Conservation (phyloP, 2,329 filamentous ascomycete genomes). For the Diaporthe humulicola region DNA sequence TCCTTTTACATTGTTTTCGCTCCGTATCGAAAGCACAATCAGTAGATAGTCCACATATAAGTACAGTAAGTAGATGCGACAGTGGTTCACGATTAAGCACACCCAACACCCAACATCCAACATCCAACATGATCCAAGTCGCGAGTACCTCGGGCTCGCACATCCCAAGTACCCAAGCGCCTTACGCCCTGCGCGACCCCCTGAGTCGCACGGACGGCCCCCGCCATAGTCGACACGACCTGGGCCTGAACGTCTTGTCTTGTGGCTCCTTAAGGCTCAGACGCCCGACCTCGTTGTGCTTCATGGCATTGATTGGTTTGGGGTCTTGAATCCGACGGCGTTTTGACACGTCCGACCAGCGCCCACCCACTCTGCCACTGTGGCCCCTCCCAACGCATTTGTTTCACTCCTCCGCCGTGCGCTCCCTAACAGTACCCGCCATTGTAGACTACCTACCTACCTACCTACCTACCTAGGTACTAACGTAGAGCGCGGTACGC, state of each 20-base stretch:
- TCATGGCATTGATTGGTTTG: conserved; percentile 28
- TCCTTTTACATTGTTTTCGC: too few relatives aligned
- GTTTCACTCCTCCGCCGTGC: conserved; percentile 15
- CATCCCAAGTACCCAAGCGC: not conserved
- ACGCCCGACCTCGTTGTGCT: conserved; percentile 17
- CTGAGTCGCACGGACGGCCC: conserved; percentile 26
- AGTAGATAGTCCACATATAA: not conserved
- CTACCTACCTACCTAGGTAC: too few relatives aligned
- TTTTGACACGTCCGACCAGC: conserved; percentile 29
- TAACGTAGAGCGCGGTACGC: not conserved
- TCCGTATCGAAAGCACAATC: not conserved
- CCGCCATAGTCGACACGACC: conserved; percentile 20
- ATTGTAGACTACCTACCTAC: too few relatives aligned
- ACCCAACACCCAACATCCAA: too few relatives aligned
- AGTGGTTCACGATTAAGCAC: too few relatives aligned
- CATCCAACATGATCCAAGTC: not conserved
- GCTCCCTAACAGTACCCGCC: not conserved
- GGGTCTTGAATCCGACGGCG: conserved; percentile 26
- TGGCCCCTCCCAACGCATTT: conserved; percentile 11
- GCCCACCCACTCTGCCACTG: not conserved
- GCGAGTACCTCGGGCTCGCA: not conserved
- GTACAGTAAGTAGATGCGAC: not conserved
- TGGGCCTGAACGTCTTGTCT: conserved; percentile 11
- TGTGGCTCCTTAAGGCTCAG: conserved; percentile 20
- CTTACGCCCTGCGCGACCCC: conserved; percentile 9